Base-by-base conservation (phyloP, 1,284 basidiomycete species). In the Leccinum huronense region DNA sequence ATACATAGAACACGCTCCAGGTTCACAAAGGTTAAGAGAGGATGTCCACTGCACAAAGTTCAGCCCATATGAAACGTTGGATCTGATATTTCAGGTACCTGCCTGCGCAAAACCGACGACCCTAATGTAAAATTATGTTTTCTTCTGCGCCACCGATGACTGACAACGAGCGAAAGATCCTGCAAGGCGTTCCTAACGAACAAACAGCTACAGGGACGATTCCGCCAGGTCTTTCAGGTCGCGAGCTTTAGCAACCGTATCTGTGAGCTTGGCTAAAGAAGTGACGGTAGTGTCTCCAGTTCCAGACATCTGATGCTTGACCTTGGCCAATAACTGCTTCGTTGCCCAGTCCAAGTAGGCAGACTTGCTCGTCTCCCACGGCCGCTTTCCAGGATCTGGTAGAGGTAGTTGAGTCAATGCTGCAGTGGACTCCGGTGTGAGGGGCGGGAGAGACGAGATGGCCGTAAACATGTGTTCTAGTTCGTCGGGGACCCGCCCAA, bases 281-380 rank as follows among this genome's bases (percentile, higher is more conserved):
- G 70, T 70, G 30, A 81, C 63, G 31, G 66, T 48, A 8, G 72
- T 59, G 53, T 75, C 75, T 31, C 76, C 76, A 8, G 76, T 69
- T 31, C 71, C 73, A 1, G 66, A 73, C 5, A 71, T 77, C 51
- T 75, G 76, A 31, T 77, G 76, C 65, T 78, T 82, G n/a, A 81
- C 77, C 40, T 78, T 82, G 59, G 78, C 77, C 60, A 86, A 71
- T 11, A 90, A 74, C 70, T 86, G 82, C 14, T 79, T 79, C 1
- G 85, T 78, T 1, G 86, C 88, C 89, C 89, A 91, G 65, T 85
- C 85, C 8, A 85, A 70, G 72, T 91, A 91, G 7, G 88, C 89
- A 0, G 80, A 80, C 73, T 81, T 83, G 70, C 80, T 84, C 33
- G 82, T 84, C 76, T 91, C 90, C 89, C 89, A 91, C 34, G 81